These are phyloP conservation scores for Teratosphaeriaceae sp. DNA, from an alignment of 2,329 filamentous ascomycete genomes.

Conservation along the genomic window DNA sequence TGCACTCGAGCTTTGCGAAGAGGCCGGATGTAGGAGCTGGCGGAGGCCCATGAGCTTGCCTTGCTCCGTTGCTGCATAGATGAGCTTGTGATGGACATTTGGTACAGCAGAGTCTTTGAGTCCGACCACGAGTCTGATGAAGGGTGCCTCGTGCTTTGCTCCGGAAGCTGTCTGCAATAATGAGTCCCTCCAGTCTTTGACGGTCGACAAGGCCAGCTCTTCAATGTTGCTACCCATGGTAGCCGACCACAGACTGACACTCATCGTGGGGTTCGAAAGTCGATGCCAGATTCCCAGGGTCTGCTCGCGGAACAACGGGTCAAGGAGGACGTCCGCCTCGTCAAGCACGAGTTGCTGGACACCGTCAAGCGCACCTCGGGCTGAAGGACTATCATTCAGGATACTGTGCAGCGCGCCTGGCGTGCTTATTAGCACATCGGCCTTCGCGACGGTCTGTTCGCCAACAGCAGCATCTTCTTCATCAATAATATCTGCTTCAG, in stretches of 20 bases:
- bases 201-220: conserved; percentile 62
- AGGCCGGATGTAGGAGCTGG: conserved; percentile 74
- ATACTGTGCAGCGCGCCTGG: conserved; percentile 73
- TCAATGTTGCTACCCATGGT: conserved; percentile 96
- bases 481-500: no score
- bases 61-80: conserved; percentile 86
- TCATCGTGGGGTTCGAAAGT: conserved; percentile 63
- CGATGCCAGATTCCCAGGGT: conserved; percentile 78
- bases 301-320: conserved; percentile 83
- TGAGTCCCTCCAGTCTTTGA: conserved; percentile 44
- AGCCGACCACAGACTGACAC: conserved; percentile 84
- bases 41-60: conserved; percentile 89
- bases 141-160: conserved; percentile 31
- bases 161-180: conserved; percentile 13
- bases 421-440: conserved; percentile 75
- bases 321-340: conserved; percentile 90
- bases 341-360: conserved; percentile 76
- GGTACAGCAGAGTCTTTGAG: conserved; percentile 93
- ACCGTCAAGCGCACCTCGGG: conserved; percentile 35
- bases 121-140: conserved; percentile 86
- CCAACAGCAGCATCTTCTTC: no score
- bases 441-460: conserved; percentile 53
- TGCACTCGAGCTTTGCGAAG: conserved; percentile 47
- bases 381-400: conserved; percentile 42
- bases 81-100: conserved; percentile 80